Conservation (phyloP, 2,329 filamentous ascomycete species). For the Colletotrichum nymphaeae region DNA sequence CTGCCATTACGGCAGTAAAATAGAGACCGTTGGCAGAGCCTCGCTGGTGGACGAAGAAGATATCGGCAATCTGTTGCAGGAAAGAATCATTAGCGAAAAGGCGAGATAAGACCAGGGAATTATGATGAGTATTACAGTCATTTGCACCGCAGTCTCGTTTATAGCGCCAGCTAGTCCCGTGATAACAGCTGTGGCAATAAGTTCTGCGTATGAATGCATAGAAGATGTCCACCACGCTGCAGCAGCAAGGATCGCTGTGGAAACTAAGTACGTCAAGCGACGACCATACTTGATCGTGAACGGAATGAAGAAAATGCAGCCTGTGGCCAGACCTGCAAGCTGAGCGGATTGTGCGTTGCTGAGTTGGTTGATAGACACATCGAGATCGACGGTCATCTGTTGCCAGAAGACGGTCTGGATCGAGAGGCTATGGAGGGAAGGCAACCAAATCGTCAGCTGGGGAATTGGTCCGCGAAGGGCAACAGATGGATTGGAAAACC, state of each 20-base stretch:
- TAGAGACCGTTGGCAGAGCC: slow-evolving; percentile 46
- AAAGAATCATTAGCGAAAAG: slow-evolving; percentile 4
- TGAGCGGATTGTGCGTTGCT: slow-evolving; percentile 43
- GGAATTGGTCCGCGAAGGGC: neutral
- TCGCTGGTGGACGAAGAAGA: slow-evolving; percentile 46
- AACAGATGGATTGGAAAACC: neutral
- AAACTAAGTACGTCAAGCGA: slow-evolving; percentile 44
- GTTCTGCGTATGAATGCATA: slow-evolving; percentile 25
- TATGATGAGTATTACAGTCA: slow-evolving; percentile 41
- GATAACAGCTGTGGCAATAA: slow-evolving; percentile 37
- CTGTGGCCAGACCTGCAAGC: slow-evolving; percentile 45
- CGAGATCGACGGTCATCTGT: slow-evolving; percentile 46
- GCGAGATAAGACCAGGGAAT: neutral
- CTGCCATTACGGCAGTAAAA: slow-evolving; percentile 44
- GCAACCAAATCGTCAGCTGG: neutral
- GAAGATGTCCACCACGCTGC: slow-evolving; percentile 32
- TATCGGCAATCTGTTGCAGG: slow-evolving; percentile 40
- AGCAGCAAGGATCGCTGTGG: slow-evolving; percentile 32
- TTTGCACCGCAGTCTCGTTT: slow-evolving; percentile 51
- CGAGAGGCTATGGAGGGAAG: slow-evolving; percentile 18
- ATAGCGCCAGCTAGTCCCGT: slow-evolving; percentile 50
- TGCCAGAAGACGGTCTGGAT: slow-evolving; percentile 46
- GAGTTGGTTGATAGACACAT: slow-evolving; percentile 40
- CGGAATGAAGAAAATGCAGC: slow-evolving; percentile 48
- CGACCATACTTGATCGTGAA: slow-evolving; percentile 49